Evolutionary conservation across 495 filamentous ascomycete species (phyloP), one percentile per base, ranked within the genome.

Genomic region (Xylaria nigripes): DNA sequence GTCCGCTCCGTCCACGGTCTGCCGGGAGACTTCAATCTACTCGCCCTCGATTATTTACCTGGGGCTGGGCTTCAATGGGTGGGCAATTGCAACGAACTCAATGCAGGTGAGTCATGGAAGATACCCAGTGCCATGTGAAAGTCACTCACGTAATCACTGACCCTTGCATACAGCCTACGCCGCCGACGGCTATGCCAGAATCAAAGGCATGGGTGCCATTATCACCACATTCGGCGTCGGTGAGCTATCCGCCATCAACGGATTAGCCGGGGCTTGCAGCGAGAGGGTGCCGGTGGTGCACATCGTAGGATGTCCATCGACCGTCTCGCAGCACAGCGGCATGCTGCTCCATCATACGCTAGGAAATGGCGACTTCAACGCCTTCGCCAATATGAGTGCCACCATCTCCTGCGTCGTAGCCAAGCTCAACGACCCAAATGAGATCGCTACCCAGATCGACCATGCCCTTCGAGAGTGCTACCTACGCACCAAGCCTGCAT

Each of bases 291-390:
- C 87, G 0, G 73, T 95, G 12, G 79, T 92, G 19, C 89, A 95
- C 63, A 87, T 95, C 48, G 87, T 94, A 29, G 89, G 89, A 2
- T 78, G 77, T 41, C 86, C 85, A 0, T 76, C 76, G 6, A 86
- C 76, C 27, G 63, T 73, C 41, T 76, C 79, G 6, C 82, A 86
- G 62, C 72, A 70, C 46, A 71, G 78, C 55, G 80, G 80, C 59
- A 75, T 83, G 65, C 73, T 94, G n/a, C 76, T 97, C 12, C 92
- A 97, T 66, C 92, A 97, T 69, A 95, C 91, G 1, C 83, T 97
- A 13, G 91, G 90, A 29, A 93, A 95, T 63, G 91, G 91, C 25
- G 85, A 93, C 64, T 93, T 87, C 68, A 81, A 86, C 51, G 87
- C 87, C n/a, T 96, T 93, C 63, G 73, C 80, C 57, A 77, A 84